Base-by-base conservation (phyloP, 2,329 filamentous ascomycete genomes). In the Clarireedia paspali region DNA sequence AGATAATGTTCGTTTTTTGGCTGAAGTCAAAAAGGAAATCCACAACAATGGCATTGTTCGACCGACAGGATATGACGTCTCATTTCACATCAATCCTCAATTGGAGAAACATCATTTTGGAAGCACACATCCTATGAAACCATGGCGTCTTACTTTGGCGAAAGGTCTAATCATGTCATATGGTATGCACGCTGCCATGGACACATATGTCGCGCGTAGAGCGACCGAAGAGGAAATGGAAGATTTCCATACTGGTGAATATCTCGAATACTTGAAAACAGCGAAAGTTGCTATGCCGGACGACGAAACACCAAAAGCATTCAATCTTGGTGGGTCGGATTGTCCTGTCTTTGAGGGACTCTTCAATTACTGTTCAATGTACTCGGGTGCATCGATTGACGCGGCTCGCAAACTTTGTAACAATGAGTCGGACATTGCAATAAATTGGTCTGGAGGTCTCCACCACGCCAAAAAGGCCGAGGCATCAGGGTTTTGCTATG, bases 51-150 rank as follows among this genome's bases (percentile, higher is more conserved):
- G 84, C 63, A 89, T 96, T 66, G 82, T 84, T 52, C 81, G 84
- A 38, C 91, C 92, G 1, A 85, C 87, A 68, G 91, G 91, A 63
- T 91, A 95, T 73, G 91, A 81, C 34, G 92, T 99, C 47, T 96
- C 92, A 9, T 97, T 91, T 73, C 94, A 99, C 71, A 90, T 91
- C 74, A 96, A 96, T 67, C 89, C 91, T 1, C 85, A 89, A 58
- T 95, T 97, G 70, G 94, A 99, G 74, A 88, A 88, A 69, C 92
- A 97, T 72, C 94, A 99, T 72, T 99, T 99, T 71, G 94, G 94
- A 62, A 87, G 89, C 73, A 91, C 89, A 9, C 94, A 99, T 75
- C 94, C 94, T 20, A 99, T 99, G 94, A 99, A 99, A 72, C 94
- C 94, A 57, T 97, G 94, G 92, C 89, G 94, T 38, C 76, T 99